phyloP scores from a whole-genome alignment of 129 eudicot genomes.

The Lactuca saligna region DNA sequence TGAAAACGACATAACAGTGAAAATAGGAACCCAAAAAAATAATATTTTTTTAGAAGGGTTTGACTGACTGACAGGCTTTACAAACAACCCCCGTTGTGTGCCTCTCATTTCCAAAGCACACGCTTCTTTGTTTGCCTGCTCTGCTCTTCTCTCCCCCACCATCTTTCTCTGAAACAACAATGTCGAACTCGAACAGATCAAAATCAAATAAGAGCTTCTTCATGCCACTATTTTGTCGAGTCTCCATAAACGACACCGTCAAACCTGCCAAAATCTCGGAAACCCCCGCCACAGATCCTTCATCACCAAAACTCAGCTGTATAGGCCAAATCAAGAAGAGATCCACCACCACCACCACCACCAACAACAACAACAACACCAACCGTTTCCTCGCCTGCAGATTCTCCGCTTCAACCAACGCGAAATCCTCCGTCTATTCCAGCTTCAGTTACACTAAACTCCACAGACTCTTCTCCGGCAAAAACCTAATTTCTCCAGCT shows the following conservation, averaged over 20 bases:
- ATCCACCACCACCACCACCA: slow-evolving; percentile 31
- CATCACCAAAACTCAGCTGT: slow-evolving; percentile 73
- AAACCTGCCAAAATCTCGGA: slow-evolving; percentile 20
- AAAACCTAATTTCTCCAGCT: slow-evolving; percentile 36
- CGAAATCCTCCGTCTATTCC: slow-evolving; percentile 23
- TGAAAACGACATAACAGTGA: background rate
- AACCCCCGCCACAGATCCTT: slow-evolving; percentile 44
- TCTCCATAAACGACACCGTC: slow-evolving; percentile 45
- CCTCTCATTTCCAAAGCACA: slow-evolving; percentile 13
- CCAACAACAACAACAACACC: slow-evolving; percentile 6
- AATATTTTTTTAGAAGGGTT: background rate
- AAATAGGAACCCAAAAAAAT: background rate
- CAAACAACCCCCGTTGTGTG: background rate
- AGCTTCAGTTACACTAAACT: slow-evolving; percentile 48
- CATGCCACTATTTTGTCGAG: slow-evolving; percentile 58
- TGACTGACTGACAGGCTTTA: slow-evolving; percentile 24
- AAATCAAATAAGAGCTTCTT: slow-evolving; percentile 39
- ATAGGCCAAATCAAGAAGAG: slow-evolving; percentile 67
- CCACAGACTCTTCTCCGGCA: slow-evolving; percentile 50
- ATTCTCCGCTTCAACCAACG: slow-evolving; percentile 18
- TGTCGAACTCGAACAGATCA: slow-evolving; percentile 28
- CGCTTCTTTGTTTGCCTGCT: background rate
- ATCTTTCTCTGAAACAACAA: slow-evolving; percentile 18
- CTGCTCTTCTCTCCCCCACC: background rate
- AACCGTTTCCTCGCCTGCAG: background rate